These are phyloP conservation scores for Neoboletus magnificus DNA, from an alignment of 768 basidiomycete species.

Conservation along the genomic window DNA sequence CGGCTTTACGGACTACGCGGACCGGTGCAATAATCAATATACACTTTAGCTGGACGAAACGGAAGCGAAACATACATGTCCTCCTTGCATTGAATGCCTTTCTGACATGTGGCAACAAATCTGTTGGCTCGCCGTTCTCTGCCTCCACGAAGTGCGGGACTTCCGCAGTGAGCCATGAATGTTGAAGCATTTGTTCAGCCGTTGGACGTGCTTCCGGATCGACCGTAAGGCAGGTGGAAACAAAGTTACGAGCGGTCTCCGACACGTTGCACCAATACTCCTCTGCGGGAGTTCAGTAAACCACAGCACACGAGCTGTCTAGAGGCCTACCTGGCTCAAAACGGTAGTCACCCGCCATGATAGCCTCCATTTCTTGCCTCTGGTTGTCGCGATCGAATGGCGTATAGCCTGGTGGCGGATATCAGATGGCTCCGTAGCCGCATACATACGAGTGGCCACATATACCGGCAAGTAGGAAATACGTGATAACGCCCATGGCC, in stretches of 20 bases:
- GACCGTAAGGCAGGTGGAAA: conserved; percentile 75
- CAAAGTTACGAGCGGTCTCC: conserved; percentile 78
- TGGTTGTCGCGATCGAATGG: conserved; percentile 94
- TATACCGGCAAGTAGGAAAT: conserved; percentile 81
- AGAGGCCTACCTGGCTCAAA: conserved; percentile 62
- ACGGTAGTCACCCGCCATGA: conserved; percentile 88
- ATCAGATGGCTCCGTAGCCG: not conserved
- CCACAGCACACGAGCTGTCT: not conserved
- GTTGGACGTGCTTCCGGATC: conserved; percentile 82
- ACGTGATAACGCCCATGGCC: conserved; percentile 99
- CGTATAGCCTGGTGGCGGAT: conserved; percentile 64
- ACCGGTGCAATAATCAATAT: conserved; percentile 2
- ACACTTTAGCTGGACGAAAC: not conserved
- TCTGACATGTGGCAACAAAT: conserved; percentile 87
- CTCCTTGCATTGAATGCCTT: conserved; percentile 85
- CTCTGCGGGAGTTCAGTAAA: conserved; percentile 31
- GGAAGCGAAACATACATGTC: conserved; percentile 57
- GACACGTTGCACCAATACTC: conserved; percentile 91
- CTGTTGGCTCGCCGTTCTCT: conserved; percentile 54
- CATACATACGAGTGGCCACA: not conserved
- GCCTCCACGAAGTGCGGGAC: conserved; percentile 67
- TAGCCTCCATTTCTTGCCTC: conserved; percentile 91
- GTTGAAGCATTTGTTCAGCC: conserved; percentile 66
- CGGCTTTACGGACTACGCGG: conserved; percentile 78
- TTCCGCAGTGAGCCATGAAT: conserved; percentile 63